Percentiles rank a stretch among this genome's conserved stretches.
Conservation (phyloP, 2,329 filamentous ascomycete genomes). For the Microthyrium microscopicum region DNA sequence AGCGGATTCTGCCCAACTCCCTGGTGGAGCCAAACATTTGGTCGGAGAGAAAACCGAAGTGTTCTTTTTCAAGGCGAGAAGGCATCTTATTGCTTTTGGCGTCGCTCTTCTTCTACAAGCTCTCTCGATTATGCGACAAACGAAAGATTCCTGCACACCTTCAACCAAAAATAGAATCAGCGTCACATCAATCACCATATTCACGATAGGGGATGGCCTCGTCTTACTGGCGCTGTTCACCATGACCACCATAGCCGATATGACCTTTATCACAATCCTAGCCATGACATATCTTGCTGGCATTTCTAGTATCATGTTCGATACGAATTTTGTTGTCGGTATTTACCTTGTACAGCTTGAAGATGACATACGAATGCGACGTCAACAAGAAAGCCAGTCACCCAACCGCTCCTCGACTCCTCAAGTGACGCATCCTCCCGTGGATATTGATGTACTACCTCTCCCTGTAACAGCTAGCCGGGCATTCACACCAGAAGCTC, state of each 20-base stretch:
- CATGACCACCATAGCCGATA: constrained; percentile 37
- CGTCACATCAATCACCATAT: constrained; percentile 45
- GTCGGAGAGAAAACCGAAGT: constrained; percentile 41
- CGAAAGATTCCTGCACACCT: constrained; percentile 47
- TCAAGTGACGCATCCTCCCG: constrained; percentile 8
- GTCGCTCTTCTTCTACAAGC: constrained; percentile 35
- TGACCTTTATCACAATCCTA: constrained; percentile 38
- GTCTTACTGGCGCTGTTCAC: constrained; percentile 36
- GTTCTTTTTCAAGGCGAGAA: constrained; percentile 33
- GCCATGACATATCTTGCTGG: constrained; percentile 42
- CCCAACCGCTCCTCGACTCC: constrained; percentile 9
- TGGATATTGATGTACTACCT: constrained; percentile 23
- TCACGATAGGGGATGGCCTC: constrained; percentile 45
- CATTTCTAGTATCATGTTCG: constrained; percentile 43
- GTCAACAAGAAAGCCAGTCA: constrained; percentile 23
- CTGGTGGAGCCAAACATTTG: constrained; percentile 35
- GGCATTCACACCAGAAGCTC: constrained; percentile 24
- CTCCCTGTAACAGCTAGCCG: constrained; percentile 32
- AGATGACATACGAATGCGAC: constrained; percentile 25
- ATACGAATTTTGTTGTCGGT: constrained; percentile 49
- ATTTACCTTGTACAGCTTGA: constrained; percentile 48
- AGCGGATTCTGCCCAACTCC: constrained; percentile 32
- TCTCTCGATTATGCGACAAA: constrained; percentile 40
- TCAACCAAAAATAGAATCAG: constrained; percentile 47
- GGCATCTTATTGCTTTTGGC: constrained; percentile 36